Conservation (phyloP, 176 grass and related monocot species). For the Aechmea fasciata region DNA sequence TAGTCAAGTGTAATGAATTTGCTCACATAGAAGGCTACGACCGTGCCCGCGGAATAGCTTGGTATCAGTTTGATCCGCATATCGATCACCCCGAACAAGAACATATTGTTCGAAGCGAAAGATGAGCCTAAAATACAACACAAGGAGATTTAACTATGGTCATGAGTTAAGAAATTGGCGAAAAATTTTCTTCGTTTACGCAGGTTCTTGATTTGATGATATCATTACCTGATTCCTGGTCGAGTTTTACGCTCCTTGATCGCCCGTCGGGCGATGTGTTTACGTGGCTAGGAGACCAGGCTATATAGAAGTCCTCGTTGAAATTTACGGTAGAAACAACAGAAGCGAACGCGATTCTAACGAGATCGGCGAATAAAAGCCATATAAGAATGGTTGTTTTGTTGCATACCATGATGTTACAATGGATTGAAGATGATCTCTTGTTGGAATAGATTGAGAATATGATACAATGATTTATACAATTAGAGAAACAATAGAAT, state of each 20-base stretch:
- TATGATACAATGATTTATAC: neutral
- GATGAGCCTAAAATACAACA: conserved; percentile 4
- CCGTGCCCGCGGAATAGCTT: conserved; percentile 26
- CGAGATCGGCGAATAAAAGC: neutral
- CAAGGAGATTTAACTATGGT: neutral
- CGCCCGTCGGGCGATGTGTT: conserved; percentile 13
- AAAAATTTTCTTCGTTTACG: neutral
- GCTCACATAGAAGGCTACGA: conserved; percentile 27
- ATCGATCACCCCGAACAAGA: conserved; percentile 26
- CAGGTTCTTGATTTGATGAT: neutral
- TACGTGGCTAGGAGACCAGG: conserved; percentile 30
- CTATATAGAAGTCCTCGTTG: conserved; percentile 26
- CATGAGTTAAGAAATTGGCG: neutral
- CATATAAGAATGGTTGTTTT: neutral
- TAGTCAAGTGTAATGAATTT: neutral
- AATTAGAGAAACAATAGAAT: neutral
- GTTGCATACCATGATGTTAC: neutral
- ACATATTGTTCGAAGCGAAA: conserved; percentile 20
- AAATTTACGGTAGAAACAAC: conserved; percentile 25
- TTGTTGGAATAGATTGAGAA: neutral
- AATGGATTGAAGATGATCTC: neutral
- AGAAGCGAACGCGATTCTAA: conserved; percentile 10
- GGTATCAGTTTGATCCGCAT: conserved; percentile 34
- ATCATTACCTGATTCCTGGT: conserved; percentile 31
- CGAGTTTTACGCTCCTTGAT: conserved; percentile 26